These are phyloP conservation scores for Inga laurina DNA, from an alignment of 306 rosid species.

Conservation along the genomic window DNA sequence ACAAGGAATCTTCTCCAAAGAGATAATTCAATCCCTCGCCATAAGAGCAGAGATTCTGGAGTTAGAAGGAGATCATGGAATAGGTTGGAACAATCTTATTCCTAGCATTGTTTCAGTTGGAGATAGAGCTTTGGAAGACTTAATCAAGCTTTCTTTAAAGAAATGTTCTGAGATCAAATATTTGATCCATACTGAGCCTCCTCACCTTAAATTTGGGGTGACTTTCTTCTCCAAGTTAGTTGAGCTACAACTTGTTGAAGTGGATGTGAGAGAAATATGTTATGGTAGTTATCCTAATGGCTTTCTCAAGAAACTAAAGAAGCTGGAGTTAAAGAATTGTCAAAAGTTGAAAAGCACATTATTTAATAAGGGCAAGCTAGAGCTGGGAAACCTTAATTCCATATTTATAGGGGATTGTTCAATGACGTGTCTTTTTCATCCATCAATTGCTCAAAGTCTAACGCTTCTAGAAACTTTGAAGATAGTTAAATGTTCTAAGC, in stretches of 20 bases:
- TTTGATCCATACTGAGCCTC: constrained; percentile 4
- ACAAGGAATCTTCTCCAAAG: neutral
- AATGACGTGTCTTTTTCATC: constrained; percentile 1
- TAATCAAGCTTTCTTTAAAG: neutral
- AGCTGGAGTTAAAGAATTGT: neutral
- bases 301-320: neutral
- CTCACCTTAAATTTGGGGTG: neutral
- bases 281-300: neutral
- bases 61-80: neutral
- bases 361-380: neutral
- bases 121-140: neutral
- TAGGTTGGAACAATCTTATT: constrained; percentile 16
- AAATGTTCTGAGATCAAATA: neutral
- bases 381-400: neutral
- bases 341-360: neutral
- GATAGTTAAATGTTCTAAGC: neutral
- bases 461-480: neutral
- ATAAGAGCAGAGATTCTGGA: constrained; percentile 13
- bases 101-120: constrained; percentile 19
- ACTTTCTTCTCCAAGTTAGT: constrained; percentile 17
- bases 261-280: neutral
- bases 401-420: neutral
- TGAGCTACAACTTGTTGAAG: neutral
- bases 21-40: neutral
- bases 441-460: neutral